These are phyloP conservation scores for Hypomontagnella monticulosa DNA, from an alignment of 495 filamentous ascomycete species.

Conservation along the genomic window DNA sequence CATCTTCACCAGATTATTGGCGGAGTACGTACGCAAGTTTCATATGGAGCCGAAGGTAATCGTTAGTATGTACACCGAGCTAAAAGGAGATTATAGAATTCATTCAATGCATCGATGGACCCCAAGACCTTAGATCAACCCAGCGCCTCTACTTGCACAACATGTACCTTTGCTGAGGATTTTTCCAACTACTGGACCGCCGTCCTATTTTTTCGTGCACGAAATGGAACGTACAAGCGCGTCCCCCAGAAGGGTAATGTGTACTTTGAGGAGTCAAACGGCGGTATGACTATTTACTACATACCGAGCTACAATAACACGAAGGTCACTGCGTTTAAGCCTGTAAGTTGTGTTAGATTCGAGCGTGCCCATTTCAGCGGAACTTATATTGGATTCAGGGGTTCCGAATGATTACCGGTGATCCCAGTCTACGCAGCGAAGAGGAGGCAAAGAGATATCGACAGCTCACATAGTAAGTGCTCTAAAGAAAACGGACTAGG, in stretches of 20 bases:
- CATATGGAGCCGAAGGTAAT: neutral
- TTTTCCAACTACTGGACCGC: slow-evolving; percentile 55
- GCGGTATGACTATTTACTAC: slow-evolving; percentile 54
- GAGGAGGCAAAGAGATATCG: slow-evolving; percentile 42
- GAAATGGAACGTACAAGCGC: slow-evolving; percentile 48
- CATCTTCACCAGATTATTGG: slow-evolving; percentile 52
- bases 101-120: slow-evolving; percentile 50
- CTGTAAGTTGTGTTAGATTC: slow-evolving; percentile 25
- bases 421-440: slow-evolving; percentile 41
- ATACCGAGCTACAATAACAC: slow-evolving; percentile 49
- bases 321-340: slow-evolving; percentile 49
- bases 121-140: slow-evolving; percentile 41
- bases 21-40: slow-evolving; percentile 36
- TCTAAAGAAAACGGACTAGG: neutral
- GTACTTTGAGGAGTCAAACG: slow-evolving; percentile 48
- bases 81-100: slow-evolving; percentile 29
- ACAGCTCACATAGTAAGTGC: slow-evolving; percentile 45
- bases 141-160: slow-evolving; percentile 45
- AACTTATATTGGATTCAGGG: slow-evolving; percentile 34
- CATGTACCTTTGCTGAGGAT: slow-evolving; percentile 49
- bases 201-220: slow-evolving; percentile 46
- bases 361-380: neutral
- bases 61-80: neutral
- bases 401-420: slow-evolving; percentile 45
- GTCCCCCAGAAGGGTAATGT: slow-evolving; percentile 49